Conservation (phyloP, 2,329 filamentous ascomycete species). For the Bipolaris sorokiniana region DNA sequence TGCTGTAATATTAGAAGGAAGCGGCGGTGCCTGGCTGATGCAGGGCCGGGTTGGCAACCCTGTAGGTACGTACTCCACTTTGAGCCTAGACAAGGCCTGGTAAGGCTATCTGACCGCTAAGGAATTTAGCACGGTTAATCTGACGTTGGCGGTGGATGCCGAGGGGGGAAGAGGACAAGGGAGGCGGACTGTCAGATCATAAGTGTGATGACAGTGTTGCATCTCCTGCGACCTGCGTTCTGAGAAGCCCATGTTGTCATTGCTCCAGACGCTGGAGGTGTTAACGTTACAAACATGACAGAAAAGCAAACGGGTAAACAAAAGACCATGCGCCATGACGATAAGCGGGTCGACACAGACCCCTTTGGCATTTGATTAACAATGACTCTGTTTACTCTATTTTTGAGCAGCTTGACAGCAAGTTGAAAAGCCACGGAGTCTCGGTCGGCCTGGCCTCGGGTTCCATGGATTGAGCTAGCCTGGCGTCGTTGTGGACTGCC, state of each 20-base stretch:
- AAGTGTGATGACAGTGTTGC: neutral
- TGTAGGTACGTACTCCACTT: conserved; percentile 3
- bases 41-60: conserved; percentile 5
- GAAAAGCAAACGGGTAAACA: conserved; percentile 1
- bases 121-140: neutral
- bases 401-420: neutral
- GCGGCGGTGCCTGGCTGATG: conserved; percentile 12
- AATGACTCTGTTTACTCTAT: neutral
- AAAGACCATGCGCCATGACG: neutral
- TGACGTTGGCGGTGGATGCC: neutral
- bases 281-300: neutral
- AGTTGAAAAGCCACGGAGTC: neutral
- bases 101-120: neutral
- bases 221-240: neutral
- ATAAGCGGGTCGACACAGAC: neutral
- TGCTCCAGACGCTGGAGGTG: neutral
- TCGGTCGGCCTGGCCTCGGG: neutral
- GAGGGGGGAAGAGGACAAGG: neutral
- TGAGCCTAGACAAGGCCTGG: neutral
- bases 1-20: neutral
- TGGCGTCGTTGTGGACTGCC: neutral
- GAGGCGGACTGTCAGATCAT: neutral
- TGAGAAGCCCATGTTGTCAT: neutral
- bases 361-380: neutral
- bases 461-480: neutral